Evolutionary conservation across 169 alveolate species (phyloP).

Genomic region (Plasmodium malariae): DNA sequence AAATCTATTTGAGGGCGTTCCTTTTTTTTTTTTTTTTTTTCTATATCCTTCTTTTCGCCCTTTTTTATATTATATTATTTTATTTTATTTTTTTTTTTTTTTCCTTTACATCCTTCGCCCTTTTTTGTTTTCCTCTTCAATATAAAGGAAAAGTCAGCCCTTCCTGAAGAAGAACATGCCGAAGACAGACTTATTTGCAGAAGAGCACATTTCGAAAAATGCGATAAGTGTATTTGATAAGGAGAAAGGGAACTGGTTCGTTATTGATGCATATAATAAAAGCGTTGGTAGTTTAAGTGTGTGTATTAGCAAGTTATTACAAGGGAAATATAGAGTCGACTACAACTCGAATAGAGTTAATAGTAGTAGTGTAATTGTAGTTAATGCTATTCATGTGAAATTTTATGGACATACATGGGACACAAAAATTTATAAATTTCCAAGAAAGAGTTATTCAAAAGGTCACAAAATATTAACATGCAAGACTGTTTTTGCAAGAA

Average conservation of each 20-base stretch:
- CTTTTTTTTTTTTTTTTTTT: not conserved
- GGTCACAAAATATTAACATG: conserved; percentile 92
- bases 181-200: conserved; percentile 85
- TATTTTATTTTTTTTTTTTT: not conserved
- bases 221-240: conserved; percentile 88
- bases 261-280: conserved; percentile 89
- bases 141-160: conserved; percentile 89
- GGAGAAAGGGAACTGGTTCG: conserved; percentile 89
- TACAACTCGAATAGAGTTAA: conserved; percentile 80
- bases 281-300: conserved; percentile 87
- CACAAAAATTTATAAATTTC: conserved; percentile 90
- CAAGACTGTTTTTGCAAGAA: conserved; percentile 91
- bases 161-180: conserved; percentile 91
- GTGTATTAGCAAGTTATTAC: conserved; percentile 81
- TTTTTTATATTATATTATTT: not conserved
- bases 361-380: conserved; percentile 93
- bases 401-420: conserved; percentile 94
- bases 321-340: conserved; percentile 86
- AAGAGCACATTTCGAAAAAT: conserved; percentile 85
- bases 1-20: not conserved
- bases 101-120: not conserved
- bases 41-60: not conserved
- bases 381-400: conserved; percentile 89
- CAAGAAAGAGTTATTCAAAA: conserved; percentile 89
- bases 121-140: not conserved